These are phyloP conservation scores for Phytophthora capsici DNA, from an alignment of 352 stramenopile species.

Conservation along the genomic window DNA sequence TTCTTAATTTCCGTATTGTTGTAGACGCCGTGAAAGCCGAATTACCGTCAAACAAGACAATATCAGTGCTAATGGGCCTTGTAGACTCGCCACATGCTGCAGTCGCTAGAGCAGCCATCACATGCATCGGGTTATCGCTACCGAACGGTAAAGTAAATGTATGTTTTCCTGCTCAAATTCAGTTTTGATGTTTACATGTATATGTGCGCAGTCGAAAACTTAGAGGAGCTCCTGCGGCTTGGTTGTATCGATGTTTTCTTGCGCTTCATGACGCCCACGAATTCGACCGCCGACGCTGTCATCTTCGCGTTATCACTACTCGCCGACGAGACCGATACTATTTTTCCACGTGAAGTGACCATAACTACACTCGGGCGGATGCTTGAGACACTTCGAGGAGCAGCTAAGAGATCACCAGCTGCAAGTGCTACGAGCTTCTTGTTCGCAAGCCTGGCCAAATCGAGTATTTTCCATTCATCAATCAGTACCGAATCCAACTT, in stretches of 20 bases:
- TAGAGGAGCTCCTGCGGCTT: slow-evolving; percentile 55
- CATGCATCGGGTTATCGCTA: slow-evolving; percentile 62
- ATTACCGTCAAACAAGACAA: slow-evolving; percentile 37
- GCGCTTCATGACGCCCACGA: slow-evolving; percentile 49
- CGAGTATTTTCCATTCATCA: slow-evolving; percentile 45
- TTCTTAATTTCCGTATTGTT: not conserved
- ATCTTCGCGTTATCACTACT: slow-evolving; percentile 66
- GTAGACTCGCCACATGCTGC: slow-evolving; percentile 40
- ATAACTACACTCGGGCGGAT: slow-evolving; percentile 36
- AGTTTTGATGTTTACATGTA: not conserved
- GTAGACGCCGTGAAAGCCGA: slow-evolving; percentile 47
- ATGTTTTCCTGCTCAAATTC: not conserved
- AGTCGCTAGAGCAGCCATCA: slow-evolving; percentile 57
- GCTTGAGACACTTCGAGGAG: slow-evolving; percentile 70
- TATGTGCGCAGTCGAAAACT: slow-evolving; percentile 48
- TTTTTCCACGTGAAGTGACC: slow-evolving; percentile 62
- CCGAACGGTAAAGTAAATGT: slow-evolving; percentile 48
- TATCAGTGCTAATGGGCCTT: slow-evolving; percentile 52
- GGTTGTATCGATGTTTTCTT: slow-evolving; percentile 66
- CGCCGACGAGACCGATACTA: slow-evolving; percentile 54
- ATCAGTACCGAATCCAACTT: slow-evolving; percentile 66
- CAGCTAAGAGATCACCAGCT: slow-evolving; percentile 61
- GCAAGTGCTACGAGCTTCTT: slow-evolving; percentile 65
- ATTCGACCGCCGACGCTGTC: slow-evolving; percentile 52
- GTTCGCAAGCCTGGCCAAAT: slow-evolving; percentile 64